phyloP scores from a whole-genome alignment of 1,284 basidiomycete genomes.

The Malassezia obtusa region DNA sequence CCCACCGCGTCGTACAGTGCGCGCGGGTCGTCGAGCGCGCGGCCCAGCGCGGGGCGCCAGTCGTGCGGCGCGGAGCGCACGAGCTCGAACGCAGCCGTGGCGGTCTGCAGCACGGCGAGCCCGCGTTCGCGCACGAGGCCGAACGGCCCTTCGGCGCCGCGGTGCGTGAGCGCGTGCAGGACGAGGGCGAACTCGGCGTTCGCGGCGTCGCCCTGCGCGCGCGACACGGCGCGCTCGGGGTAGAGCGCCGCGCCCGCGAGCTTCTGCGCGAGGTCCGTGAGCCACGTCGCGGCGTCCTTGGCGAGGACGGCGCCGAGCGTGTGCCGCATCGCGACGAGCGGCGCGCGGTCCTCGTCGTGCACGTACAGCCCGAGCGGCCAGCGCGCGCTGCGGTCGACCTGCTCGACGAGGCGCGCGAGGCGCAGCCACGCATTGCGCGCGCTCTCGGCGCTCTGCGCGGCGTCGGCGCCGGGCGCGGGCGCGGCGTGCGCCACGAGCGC shows the following conservation, averaged over 20 bases:
- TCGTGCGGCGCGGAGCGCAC: background rate
- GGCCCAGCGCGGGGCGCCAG: background rate
- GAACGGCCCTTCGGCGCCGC: background rate
- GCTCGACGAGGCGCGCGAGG: slow-evolving; percentile 34
- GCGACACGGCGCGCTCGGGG: slow-evolving; percentile 11
- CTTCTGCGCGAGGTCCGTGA: slow-evolving; percentile 3
- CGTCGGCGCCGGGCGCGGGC: slow-evolving; percentile 24
- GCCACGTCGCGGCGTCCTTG: slow-evolving; percentile 9
- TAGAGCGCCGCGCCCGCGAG: slow-evolving; percentile 9
- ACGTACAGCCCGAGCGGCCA: slow-evolving; percentile 28
- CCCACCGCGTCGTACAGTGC: background rate
- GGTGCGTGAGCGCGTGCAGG: background rate
- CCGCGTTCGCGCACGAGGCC: background rate
- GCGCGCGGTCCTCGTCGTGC: background rate
- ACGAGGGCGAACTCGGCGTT: slow-evolving; percentile 10
- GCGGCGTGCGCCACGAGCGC: slow-evolving; percentile 22
- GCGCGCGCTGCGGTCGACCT: slow-evolving; percentile 31
- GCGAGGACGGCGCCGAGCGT: slow-evolving; percentile 15
- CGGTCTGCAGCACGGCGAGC: background rate
- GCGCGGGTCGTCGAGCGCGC: background rate
- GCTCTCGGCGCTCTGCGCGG: slow-evolving; percentile 26
- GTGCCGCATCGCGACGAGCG: slow-evolving; percentile 26
- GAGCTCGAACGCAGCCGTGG: slow-evolving; percentile 4
- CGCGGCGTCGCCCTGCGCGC: slow-evolving; percentile 8
- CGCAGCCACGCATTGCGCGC: slow-evolving; percentile 34